phyloP scores from a whole-genome alignment of 2,329 filamentous ascomycete genomes.

The Pezicula radicicola region DNA sequence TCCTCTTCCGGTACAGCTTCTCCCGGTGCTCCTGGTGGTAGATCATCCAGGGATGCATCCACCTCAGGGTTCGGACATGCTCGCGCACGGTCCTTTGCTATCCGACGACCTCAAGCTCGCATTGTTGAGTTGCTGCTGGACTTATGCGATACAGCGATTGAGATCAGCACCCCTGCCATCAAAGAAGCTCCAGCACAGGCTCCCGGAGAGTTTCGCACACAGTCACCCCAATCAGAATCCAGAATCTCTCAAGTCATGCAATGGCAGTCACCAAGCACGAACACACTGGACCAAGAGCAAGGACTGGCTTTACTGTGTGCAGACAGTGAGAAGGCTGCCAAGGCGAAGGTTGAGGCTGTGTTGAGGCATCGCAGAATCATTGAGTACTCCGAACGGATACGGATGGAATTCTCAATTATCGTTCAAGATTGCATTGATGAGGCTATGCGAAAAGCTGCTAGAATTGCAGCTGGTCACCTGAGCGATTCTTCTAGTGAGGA shows the following conservation, averaged over 20 bases:
- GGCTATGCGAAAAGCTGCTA: slow-evolving; percentile 83
- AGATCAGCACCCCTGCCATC: slow-evolving; percentile 91
- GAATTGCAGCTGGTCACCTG: slow-evolving; percentile 79
- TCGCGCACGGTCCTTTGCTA: slow-evolving; percentile 83
- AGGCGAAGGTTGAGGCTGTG: slow-evolving; percentile 88
- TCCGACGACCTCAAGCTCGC: slow-evolving; percentile 82
- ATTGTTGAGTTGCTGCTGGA: slow-evolving; percentile 95
- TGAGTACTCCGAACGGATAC: slow-evolving; percentile 93
- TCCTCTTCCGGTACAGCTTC: slow-evolving; percentile 71
- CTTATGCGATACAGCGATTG: slow-evolving; percentile 90
- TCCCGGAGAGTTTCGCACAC: slow-evolving; percentile 78
- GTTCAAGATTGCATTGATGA: slow-evolving; percentile 96
- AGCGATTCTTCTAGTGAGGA: slow-evolving; percentile 66
- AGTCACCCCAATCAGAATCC: slow-evolving; percentile 94
- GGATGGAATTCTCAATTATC: slow-evolving; percentile 86
- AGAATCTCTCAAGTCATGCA: slow-evolving; percentile 91
- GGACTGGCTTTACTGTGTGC: slow-evolving; percentile 83
- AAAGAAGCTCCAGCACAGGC: slow-evolving; percentile 72
- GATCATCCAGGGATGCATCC: slow-evolving; percentile 66
- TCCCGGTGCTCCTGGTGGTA: slow-evolving; percentile 66
- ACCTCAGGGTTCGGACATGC: slow-evolving; percentile 71
- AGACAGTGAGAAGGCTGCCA: slow-evolving; percentile 82
- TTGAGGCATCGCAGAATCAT: slow-evolving; percentile 88
- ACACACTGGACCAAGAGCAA: slow-evolving; percentile 89
- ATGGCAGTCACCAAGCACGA: slow-evolving; percentile 92